phyloP scores from a whole-genome alignment of 2,329 filamentous ascomycete genomes.

The Colletotrichum incanum region DNA sequence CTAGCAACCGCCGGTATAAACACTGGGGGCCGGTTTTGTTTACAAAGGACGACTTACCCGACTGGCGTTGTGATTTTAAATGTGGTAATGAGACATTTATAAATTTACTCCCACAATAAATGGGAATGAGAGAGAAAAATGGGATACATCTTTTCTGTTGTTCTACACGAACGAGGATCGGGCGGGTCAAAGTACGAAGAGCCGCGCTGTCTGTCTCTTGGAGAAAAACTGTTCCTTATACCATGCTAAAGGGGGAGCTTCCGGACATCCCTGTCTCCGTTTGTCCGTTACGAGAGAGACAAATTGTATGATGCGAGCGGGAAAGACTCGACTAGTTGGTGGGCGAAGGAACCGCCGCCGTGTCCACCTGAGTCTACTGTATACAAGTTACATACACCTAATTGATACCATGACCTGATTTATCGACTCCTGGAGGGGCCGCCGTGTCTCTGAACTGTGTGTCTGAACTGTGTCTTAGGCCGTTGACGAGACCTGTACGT shows the following conservation, averaged over 20 bases:
- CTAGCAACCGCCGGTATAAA: constrained; percentile 19
- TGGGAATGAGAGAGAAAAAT: neutral
- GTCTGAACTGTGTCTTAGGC: neutral
- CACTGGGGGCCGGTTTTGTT: neutral
- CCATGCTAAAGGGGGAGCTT: neutral
- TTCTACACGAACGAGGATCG: neutral
- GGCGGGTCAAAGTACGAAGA: neutral
- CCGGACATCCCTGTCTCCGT: neutral
- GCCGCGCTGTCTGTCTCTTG: neutral
- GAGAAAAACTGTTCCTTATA: neutral
- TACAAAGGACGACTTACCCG: neutral
- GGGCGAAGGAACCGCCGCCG: neutral
- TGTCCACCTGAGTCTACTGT: neutral
- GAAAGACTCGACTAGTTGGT: neutral
- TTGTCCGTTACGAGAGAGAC: neutral
- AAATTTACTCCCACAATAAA: neutral
- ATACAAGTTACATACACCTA: constrained; percentile 15
- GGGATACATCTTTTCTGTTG: neutral
- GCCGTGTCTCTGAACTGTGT: neutral
- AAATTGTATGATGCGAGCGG: neutral
- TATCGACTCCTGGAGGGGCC: neutral
- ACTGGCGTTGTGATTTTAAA: neutral
- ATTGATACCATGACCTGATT: constrained; percentile 9
- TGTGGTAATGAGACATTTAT: neutral
- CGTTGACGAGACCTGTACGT: neutral